Base-by-base conservation (phyloP, 768 basidiomycete species). In the Naganishia friedmannii region DNA sequence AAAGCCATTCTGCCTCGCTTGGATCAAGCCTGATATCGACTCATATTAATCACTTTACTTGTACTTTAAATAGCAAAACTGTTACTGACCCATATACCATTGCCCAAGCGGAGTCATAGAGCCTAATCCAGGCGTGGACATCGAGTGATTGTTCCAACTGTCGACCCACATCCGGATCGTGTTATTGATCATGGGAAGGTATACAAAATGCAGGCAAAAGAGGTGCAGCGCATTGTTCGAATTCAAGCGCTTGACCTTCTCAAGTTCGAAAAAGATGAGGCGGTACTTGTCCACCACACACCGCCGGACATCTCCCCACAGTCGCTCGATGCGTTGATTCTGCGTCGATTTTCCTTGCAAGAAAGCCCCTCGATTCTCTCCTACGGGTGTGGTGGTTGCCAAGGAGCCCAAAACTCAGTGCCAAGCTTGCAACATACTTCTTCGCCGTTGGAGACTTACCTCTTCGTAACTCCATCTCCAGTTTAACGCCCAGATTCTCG, bases 311-410 rank as follows among this genome's bases (percentile, higher is more conserved):
- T 58, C 29, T 2, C 21, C 37, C 57, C 57, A 58, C 26, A 32
- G 57, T 21, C 57, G 4, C 19, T 58, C 57, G 4, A 58, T 58
- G 1, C 31, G 57, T 19, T 32, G 29, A 21, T 58, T 58, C 29
- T 23, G 29, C 17, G 57, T 58, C 31, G 57, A 58, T 19, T 58
- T 58, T 12, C 57, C 57, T n/a, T 39, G 57, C 17, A 58, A 19
- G 57, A 58, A 58, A 26, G 37, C 57, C 29, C 23, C 57, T 32
- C 31, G 4, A n/a, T 58, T 34, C 8, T 6, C 6, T 9, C 57
- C 57, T 58, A 32, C 57, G 3, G 3, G n/a, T 13, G 37, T 32
- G 37, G 9, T 7, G 3, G 15, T 6, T 23, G 57, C 8, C 6
- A 28, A 15, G 12, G 6, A 32, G 57, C 15, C 4, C 37, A 13